Conservation (phyloP, 208 protist genomes). For the Trypanosoma theileri region DNA sequence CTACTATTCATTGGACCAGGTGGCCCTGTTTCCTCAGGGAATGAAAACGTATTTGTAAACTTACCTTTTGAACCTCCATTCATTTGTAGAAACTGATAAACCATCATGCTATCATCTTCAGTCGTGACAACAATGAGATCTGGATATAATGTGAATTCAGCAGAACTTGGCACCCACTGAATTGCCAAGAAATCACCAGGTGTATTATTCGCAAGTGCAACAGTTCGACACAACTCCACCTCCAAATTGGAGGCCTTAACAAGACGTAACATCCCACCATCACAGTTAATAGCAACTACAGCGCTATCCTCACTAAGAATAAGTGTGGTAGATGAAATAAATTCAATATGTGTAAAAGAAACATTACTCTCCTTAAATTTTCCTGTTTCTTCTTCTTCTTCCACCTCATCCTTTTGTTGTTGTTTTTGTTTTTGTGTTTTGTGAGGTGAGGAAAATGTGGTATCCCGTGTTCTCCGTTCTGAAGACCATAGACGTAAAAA, state of each 20-base stretch:
- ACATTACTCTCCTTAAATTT: not conserved
- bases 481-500: slow-evolving; percentile 61
- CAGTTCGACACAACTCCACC: slow-evolving; percentile 19
- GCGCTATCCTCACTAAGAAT: slow-evolving; percentile 54
- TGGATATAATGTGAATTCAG: slow-evolving; percentile 38
- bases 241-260: slow-evolving; percentile 60
- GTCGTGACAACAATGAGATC: slow-evolving; percentile 70
- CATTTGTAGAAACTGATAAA: slow-evolving; percentile 45
- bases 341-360: slow-evolving; percentile 18
- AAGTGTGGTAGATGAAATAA: slow-evolving; percentile 40
- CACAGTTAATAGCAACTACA: slow-evolving; percentile 66
- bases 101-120: slow-evolving; percentile 78
- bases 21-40: too few species aligned
- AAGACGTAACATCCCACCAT: slow-evolving; percentile 56
- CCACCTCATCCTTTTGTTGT: not conserved
- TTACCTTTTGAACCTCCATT: not conserved
- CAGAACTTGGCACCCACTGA: slow-evolving; percentile 53
- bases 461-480: too few species aligned
- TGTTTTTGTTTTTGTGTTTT: not conserved
- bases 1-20: not conserved
- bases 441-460: too few species aligned
- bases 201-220: slow-evolving; percentile 57
- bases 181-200: slow-evolving; percentile 69
- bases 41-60: not conserved
- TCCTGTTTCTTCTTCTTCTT: not conserved